phyloP scores from a whole-genome alignment of 2,329 filamentous ascomycete genomes.

The Cercospora sesami region DNA sequence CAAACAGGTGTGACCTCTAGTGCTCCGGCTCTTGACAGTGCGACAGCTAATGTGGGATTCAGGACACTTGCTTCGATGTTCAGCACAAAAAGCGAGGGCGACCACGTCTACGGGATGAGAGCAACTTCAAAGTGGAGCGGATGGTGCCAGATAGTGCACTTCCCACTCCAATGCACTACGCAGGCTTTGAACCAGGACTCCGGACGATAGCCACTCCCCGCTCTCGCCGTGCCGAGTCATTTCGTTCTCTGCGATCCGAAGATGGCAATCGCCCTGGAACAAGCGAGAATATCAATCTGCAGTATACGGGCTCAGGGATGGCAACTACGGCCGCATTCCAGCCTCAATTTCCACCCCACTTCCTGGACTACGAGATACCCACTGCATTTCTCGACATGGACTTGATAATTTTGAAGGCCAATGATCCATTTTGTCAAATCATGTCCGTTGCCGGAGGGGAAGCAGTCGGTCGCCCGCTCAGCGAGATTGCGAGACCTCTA shows the following conservation, averaged over 20 bases:
- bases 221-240: constrained; percentile 37
- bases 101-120: constrained; percentile 72
- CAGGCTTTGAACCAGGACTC: constrained; percentile 12
- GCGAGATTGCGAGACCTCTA: constrained; percentile 46
- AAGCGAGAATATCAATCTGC: constrained; percentile 21
- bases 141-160: constrained; percentile 20
- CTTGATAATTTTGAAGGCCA: constrained; percentile 49
- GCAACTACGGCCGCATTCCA: constrained; percentile 23
- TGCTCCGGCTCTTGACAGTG: background rate
- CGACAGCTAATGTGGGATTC: constrained; percentile 30
- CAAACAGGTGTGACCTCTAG: constrained; percentile 56
- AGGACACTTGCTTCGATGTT: constrained; percentile 78
- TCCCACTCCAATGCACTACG: constrained; percentile 26
- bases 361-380: constrained; percentile 31
- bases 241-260: constrained; percentile 37
- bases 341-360: constrained; percentile 16
- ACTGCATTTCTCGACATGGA: constrained; percentile 51
- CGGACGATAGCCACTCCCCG: constrained; percentile 33
- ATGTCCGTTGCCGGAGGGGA: constrained; percentile 42
- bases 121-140: constrained; percentile 31
- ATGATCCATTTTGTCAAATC: constrained; percentile 47
- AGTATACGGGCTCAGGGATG: constrained; percentile 23
- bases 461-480: constrained; percentile 43
- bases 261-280: constrained; percentile 33
- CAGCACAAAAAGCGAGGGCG: constrained; percentile 83